Evolutionary conservation across 1,284 basidiomycete genomes (phyloP).

Genomic region (Jaminaea rosea): DNA sequence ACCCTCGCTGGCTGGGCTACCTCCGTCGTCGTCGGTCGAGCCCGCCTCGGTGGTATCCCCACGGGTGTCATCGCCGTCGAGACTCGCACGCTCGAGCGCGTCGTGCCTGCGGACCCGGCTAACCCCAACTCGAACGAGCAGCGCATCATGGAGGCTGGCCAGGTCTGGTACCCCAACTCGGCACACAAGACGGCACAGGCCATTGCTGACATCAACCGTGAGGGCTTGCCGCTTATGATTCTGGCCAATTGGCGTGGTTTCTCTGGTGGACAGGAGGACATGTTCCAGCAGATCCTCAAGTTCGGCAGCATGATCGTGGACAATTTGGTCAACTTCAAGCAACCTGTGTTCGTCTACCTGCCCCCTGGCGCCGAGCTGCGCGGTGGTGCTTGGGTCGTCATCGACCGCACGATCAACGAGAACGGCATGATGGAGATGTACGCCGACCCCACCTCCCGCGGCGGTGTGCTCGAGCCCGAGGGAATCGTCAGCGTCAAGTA

Average conservation of each 20-base stretch:
- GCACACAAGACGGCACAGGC: slow-evolving; percentile 99
- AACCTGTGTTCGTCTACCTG: slow-evolving; percentile 98
- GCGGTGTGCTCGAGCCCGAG: slow-evolving; percentile 89
- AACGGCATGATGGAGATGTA: slow-evolving; percentile 84
- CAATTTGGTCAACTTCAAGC: slow-evolving; percentile 89
- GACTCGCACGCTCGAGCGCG: slow-evolving; percentile 90
- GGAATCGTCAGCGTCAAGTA: slow-evolving; percentile 69
- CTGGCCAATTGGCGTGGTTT: slow-evolving; percentile 99
- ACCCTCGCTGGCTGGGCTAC: slow-evolving; percentile 56
- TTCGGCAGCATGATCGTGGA: slow-evolving; percentile 70
- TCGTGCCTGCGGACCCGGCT: slow-evolving; percentile 97
- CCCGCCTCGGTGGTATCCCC: slow-evolving; percentile 90
- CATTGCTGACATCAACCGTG: slow-evolving; percentile 96
- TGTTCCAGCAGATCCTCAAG: slow-evolving; percentile 54
- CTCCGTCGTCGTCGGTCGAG: slow-evolving; percentile 65
- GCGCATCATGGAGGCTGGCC: slow-evolving; percentile 96
- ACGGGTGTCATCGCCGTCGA: slow-evolving; percentile 97
- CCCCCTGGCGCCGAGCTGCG: slow-evolving; percentile 97
- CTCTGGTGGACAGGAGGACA: slow-evolving; percentile 97
- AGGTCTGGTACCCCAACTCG: slow-evolving; percentile 98
- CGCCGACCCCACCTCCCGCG: slow-evolving; percentile 86
- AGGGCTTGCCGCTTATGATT: slow-evolving; percentile 91
- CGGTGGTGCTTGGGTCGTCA: slow-evolving; percentile 98
- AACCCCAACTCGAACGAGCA: slow-evolving; percentile 96
- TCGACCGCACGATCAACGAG: slow-evolving; percentile 90